These are phyloP conservation scores for Neopestalotiopsis clavispora DNA, from an alignment of 2,329 filamentous ascomycete genomes.

Conservation along the genomic window DNA sequence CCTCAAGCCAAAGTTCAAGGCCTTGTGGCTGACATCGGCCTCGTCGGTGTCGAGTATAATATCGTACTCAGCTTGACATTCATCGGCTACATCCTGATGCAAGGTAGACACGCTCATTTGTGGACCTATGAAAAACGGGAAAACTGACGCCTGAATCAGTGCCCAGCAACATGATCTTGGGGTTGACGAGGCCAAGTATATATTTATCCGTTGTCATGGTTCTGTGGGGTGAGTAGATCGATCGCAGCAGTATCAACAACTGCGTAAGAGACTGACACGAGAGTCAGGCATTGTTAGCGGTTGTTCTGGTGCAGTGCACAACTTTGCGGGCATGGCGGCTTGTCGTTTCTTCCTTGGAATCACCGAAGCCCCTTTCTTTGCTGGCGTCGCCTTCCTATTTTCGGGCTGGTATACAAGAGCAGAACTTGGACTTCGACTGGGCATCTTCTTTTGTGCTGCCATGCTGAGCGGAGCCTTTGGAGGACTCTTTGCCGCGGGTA, in stretches of 20 bases:
- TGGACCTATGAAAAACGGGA: neutral
- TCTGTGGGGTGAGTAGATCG: conserved; percentile 40
- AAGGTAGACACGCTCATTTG: conserved; percentile 23
- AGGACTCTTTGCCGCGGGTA: conserved; percentile 54
- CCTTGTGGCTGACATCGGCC: conserved; percentile 46
- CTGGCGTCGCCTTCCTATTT: conserved; percentile 56
- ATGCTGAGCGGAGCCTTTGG: conserved; percentile 64
- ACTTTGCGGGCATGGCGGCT: conserved; percentile 41
- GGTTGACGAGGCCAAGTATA: conserved; percentile 46
- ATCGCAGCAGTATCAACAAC: conserved; percentile 41
- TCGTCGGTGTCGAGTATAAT: conserved; percentile 45
- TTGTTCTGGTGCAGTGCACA: conserved; percentile 42
- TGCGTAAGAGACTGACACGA: conserved; percentile 47
- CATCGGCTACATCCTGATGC: conserved; percentile 35
- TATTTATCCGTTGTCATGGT: conserved; percentile 46
- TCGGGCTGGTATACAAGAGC: conserved; percentile 60
- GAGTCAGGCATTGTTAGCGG: conserved; percentile 41
- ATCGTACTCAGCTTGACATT: conserved; percentile 33
- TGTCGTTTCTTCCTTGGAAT: conserved; percentile 45
- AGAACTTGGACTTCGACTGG: conserved; percentile 57
- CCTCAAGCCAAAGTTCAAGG: conserved; percentile 46
- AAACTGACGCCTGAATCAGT: conserved; percentile 28
- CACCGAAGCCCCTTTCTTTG: conserved; percentile 49
- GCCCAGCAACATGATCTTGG: conserved; percentile 44
- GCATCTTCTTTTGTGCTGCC: conserved; percentile 59